phyloP scores from a whole-genome alignment of 2,329 filamentous ascomycete species.

The Ustulina deusta region DNA sequence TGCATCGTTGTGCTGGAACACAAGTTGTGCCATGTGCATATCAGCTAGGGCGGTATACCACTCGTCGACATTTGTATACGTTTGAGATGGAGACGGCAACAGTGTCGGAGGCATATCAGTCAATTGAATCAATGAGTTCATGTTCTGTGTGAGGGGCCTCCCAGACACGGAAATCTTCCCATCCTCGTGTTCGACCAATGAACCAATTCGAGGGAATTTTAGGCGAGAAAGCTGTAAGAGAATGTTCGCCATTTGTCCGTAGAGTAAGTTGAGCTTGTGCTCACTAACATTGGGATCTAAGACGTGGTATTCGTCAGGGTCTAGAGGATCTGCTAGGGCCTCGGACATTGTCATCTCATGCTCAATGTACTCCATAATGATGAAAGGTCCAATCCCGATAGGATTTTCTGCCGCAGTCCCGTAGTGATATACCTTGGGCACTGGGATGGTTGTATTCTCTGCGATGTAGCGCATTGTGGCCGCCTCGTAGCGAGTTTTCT shows the following conservation, averaged over 20 bases:
- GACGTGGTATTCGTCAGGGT: slow-evolving; percentile 44
- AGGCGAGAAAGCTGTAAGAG: slow-evolving; percentile 54
- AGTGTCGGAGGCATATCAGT: slow-evolving; percentile 38
- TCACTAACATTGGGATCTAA: slow-evolving; percentile 53
- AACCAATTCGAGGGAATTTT: slow-evolving; percentile 56
- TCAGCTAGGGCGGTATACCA: slow-evolving; percentile 56
- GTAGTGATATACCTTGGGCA: slow-evolving; percentile 51
- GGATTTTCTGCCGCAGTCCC: slow-evolving; percentile 51
- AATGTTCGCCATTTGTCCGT: slow-evolving; percentile 56
- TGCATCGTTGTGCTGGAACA: slow-evolving; percentile 57
- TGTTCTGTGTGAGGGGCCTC: slow-evolving; percentile 57
- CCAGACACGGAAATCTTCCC: slow-evolving; percentile 47
- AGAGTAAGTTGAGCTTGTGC: slow-evolving; percentile 51
- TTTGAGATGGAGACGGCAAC: slow-evolving; percentile 37
- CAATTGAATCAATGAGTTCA: slow-evolving; percentile 54
- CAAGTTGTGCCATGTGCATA: slow-evolving; percentile 55
- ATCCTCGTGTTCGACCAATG: slow-evolving; percentile 47
- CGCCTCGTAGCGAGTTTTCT: slow-evolving; percentile 53
- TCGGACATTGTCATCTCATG: slow-evolving; percentile 48
- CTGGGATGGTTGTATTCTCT: slow-evolving; percentile 51
- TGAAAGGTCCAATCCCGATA: slow-evolving; percentile 52
- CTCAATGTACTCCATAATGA: slow-evolving; percentile 55
- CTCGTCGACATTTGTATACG: slow-evolving; percentile 51
- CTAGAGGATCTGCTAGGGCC: slow-evolving; percentile 33
- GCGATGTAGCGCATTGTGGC: slow-evolving; percentile 52